Evolutionary conservation across 2,329 filamentous ascomycete genomes (phyloP).

Genomic region (Cladosporium sp.): DNA sequence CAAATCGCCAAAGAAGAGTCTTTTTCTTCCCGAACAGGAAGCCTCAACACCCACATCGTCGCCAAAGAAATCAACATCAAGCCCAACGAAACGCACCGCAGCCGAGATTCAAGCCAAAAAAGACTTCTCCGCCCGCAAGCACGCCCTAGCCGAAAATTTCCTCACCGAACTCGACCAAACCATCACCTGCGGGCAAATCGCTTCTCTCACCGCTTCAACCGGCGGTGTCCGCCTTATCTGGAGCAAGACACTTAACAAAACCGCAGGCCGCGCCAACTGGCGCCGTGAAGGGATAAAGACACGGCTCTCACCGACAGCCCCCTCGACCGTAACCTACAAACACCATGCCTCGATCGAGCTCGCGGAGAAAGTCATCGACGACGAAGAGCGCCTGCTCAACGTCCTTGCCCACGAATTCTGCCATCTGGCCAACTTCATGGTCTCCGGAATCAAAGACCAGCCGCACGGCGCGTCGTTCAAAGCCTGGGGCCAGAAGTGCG

Average conservation of each 20-base stretch:
- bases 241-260: conserved; percentile 73
- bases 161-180: conserved; percentile 60
- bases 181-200: conserved; percentile 57
- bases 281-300: conserved; percentile 38
- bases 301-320: conserved; percentile 16
- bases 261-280: conserved; percentile 58
- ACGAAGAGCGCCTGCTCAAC: conserved; percentile 71
- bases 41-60: conserved; percentile 27
- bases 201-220: conserved; percentile 52
- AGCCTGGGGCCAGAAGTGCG: conserved; percentile 57
- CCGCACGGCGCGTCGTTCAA: conserved; percentile 86
- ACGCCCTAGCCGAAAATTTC: conserved; percentile 57
- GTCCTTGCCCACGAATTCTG: conserved; percentile 96
- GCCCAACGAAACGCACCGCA: conserved; percentile 26
- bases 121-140: conserved; percentile 57
- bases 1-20: conserved; percentile 33
- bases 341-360: conserved; percentile 73
- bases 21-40: conserved; percentile 15
- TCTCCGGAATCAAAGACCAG: conserved; percentile 65
- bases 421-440: conserved; percentile 87
- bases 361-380: conserved; percentile 78
- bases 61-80: conserved; percentile 32
- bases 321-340: conserved; percentile 26
- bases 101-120: conserved; percentile 44
- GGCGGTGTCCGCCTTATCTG: conserved; percentile 68